Conservation (phyloP, 2,329 filamentous ascomycete genomes). For the Hypoxylon sp. region DNA sequence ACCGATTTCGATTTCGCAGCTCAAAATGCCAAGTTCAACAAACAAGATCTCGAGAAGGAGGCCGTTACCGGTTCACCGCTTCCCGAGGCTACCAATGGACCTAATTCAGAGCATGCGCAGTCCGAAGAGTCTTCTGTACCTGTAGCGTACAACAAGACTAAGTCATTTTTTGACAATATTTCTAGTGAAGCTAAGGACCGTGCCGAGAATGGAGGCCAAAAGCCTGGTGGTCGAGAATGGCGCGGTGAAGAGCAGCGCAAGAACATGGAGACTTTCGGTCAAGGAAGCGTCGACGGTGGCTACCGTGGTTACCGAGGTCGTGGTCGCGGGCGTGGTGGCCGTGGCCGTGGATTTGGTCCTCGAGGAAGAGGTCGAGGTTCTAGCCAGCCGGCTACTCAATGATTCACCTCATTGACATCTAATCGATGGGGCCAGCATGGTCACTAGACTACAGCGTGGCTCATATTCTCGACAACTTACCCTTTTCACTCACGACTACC, state of each 20-base stretch:
- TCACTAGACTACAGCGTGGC: slow-evolving; percentile 5
- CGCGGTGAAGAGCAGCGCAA: slow-evolving; percentile 92
- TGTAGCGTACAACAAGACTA: slow-evolving; percentile 84
- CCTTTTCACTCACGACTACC: slow-evolving; percentile 16
- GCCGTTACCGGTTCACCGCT: slow-evolving; percentile 84
- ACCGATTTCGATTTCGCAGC: slow-evolving; percentile 93
- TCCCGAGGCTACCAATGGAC: slow-evolving; percentile 64
- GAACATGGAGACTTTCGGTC: slow-evolving; percentile 98
- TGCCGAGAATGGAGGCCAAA: slow-evolving; percentile 77
- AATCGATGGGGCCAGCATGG: slow-evolving; percentile 8
- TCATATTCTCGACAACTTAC: background rate
- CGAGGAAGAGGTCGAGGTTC: slow-evolving; percentile 54
- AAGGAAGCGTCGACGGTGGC: slow-evolving; percentile 90
- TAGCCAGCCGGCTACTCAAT: slow-evolving; percentile 46
- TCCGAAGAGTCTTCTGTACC: slow-evolving; percentile 56
- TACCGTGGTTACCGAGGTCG: slow-evolving; percentile 84
- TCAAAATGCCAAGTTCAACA: slow-evolving; percentile 89
- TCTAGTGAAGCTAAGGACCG: slow-evolving; percentile 94
- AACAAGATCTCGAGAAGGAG: slow-evolving; percentile 89
- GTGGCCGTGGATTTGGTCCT: slow-evolving; percentile 48
- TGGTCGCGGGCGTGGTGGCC: slow-evolving; percentile 77
- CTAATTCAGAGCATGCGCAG: slow-evolving; percentile 56
- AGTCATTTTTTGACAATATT: slow-evolving; percentile 98
- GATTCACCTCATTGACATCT: slow-evolving; percentile 20
- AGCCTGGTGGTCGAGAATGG: slow-evolving; percentile 87